phyloP scores from a whole-genome alignment of 2,329 filamentous ascomycete genomes.

The Penicillium sp. region DNA sequence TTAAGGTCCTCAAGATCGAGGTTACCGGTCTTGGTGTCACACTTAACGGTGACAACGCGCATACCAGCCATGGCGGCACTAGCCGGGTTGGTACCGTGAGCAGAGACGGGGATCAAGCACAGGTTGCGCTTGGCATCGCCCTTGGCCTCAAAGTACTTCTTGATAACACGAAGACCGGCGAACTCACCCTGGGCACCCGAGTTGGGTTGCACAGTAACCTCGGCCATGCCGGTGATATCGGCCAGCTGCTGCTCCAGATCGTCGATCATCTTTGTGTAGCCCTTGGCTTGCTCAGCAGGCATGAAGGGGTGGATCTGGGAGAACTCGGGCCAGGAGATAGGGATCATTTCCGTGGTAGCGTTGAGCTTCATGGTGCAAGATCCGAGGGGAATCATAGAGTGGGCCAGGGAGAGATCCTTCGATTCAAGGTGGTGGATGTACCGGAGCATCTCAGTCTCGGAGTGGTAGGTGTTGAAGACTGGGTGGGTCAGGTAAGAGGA shows the following conservation, averaged over 20 bases:
- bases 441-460: constrained; percentile 87
- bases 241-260: constrained; percentile 74
- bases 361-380: constrained; percentile 99
- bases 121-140: constrained; percentile 71
- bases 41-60: constrained; percentile 90
- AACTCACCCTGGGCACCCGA: constrained; percentile 96
- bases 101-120: constrained; percentile 90
- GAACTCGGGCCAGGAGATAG: constrained; percentile 74
- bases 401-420: constrained; percentile 88
- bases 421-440: constrained; percentile 93
- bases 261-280: constrained; percentile 69
- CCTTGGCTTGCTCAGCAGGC: constrained; percentile 61
- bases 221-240: constrained; percentile 84
- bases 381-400: constrained; percentile 96
- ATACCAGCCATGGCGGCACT: constrained; percentile 95
- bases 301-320: constrained; percentile 80
- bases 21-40: constrained; percentile 82
- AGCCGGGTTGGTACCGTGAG: constrained; percentile 93
- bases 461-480: constrained; percentile 93
- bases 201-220: constrained; percentile 89
- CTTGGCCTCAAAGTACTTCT: constrained; percentile 74
- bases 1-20: constrained; percentile 83
- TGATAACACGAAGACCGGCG: constrained; percentile 82
- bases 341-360: constrained; percentile 87
- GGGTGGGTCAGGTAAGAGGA: constrained; percentile 81